Evolutionary conservation across 768 basidiomycete species (phyloP).

Genomic region (Termitomyces sp.): DNA sequence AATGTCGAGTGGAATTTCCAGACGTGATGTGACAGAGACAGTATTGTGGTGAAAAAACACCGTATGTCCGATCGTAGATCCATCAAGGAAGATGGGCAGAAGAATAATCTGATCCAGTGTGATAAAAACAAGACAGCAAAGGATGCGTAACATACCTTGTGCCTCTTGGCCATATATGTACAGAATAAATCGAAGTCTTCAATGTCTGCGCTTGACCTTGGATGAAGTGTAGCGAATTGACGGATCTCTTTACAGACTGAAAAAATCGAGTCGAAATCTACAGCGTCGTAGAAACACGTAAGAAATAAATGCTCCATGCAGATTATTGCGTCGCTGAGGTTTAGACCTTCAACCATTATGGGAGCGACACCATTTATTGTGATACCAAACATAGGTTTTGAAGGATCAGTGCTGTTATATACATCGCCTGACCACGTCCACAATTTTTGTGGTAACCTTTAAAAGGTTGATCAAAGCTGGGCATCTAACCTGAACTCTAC

Average conservation of each 20-base stretch:
- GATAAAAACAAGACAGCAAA: neutral
- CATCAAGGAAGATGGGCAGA: conserved; percentile 41
- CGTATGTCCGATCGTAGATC: conserved; percentile 41
- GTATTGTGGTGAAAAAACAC: conserved; percentile 44
- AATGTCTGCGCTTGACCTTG: conserved; percentile 32
- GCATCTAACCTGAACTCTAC: conserved; percentile 2
- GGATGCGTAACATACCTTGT: conserved; percentile 30
- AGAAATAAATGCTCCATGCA: conserved; percentile 36
- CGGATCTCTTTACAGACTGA: conserved; percentile 43
- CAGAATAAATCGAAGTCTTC: conserved; percentile 34
- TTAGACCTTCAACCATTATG: conserved; percentile 31
- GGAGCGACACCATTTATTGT: conserved; percentile 40
- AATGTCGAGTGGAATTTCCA: conserved; percentile 36
- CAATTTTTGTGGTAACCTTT: conserved; percentile 36
- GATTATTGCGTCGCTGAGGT: conserved; percentile 43
- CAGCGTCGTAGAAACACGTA: conserved; percentile 39
- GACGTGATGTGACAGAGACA: conserved; percentile 24
- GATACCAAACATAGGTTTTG: conserved; percentile 45
- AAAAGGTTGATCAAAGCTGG: conserved; percentile 1
- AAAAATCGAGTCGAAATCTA: conserved; percentile 42
- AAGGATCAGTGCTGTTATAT: conserved; percentile 30
- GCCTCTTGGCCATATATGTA: conserved; percentile 39
- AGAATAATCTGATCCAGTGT: conserved; percentile 36
- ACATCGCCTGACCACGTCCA: conserved; percentile 66
- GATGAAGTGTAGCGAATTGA: conserved; percentile 47